Base-by-base conservation (phyloP, 768 basidiomycete species). In the Artomyces pyxidatus region DNA sequence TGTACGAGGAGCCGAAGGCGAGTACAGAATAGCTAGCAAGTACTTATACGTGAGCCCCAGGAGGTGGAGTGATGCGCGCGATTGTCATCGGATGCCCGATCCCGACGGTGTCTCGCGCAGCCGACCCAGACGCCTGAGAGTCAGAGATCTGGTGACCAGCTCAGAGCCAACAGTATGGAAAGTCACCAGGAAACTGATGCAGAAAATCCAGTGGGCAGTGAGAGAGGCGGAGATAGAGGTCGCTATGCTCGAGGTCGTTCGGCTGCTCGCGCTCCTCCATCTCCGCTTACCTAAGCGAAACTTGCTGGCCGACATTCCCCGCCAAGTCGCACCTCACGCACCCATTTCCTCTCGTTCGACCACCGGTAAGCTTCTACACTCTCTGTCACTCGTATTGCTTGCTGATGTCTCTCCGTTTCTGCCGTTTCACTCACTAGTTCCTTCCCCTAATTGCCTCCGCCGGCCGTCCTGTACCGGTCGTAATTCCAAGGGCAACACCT, bases 221-320 rank as follows among this genome's bases (percentile, higher is more conserved):
- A 35, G 17, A 8, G 7, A 35, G 17, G 14, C 5, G 16, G 30
- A n/a, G n/a, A n/a, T 32, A 16, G 7, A 35, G 32, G 12, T 2
- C 32, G 32, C 12, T 12, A 35, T 12, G 32, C 17, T 35, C 17
- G 14, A 35, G 32, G n/a, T 10, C n/a, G 32, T 35, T 35, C 32
- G 32, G 32, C 32, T 17, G 32, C 12, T 17, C 14, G 32, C 32
- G 12, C 32, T 35, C 32, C n/a, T n/a, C n/a, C n/a, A n/a, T n/a
- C n/a, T n/a, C n/a, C n/a, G n/a, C n/a, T 56, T 49, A 54, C 42
- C 28, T 56, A 54, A 56, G 45, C 55, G 3, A 1, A 40, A n/a
- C 19, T 48, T 35, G 55, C 52, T 52, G 55, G 52, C 47, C 45
- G 50, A 55, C 32, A 48, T 40, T 32, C 40, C 47, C 52, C 46